Evolutionary conservation across 192 early-diverging fungal genomes (phyloP).

Genomic region (Lunasporangiospora selenospora): DNA sequence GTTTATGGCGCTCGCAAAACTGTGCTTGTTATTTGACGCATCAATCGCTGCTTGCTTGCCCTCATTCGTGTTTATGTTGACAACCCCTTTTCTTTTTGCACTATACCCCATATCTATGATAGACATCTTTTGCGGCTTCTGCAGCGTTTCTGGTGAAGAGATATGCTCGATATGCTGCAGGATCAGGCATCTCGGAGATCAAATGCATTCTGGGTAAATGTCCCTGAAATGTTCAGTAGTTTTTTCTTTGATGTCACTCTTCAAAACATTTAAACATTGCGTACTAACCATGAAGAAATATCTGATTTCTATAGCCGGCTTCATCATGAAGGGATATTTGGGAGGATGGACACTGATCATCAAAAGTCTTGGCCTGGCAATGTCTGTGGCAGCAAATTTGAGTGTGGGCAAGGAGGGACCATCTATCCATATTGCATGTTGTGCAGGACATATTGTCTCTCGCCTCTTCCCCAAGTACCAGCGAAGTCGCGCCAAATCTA

Average conservation of each 20-base stretch:
- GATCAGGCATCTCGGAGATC: slow-evolving; percentile 94
- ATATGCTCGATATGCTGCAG: slow-evolving; percentile 91
- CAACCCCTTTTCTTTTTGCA: slow-evolving; percentile 1
- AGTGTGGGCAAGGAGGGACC: slow-evolving; percentile 96
- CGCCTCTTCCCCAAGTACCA: slow-evolving; percentile 81
- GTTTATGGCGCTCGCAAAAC: neutral
- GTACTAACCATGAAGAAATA: too few relatives aligned
- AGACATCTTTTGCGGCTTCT: slow-evolving; percentile 73
- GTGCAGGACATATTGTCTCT: slow-evolving; percentile 88
- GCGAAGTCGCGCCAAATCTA: slow-evolving; percentile 74
- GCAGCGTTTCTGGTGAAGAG: slow-evolving; percentile 78
- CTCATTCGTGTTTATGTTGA: neutral
- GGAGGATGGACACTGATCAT: slow-evolving; percentile 91
- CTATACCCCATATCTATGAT: neutral
- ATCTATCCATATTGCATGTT: slow-evolving; percentile 94
- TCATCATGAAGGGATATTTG: slow-evolving; percentile 93
- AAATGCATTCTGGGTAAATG: slow-evolving; percentile 77
- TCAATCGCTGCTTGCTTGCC: too few relatives aligned
- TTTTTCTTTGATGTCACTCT: slow-evolving; percentile 7
- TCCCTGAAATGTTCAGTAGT: neutral
- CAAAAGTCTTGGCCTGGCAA: slow-evolving; percentile 88
- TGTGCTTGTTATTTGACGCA: neutral
- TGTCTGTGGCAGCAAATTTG: slow-evolving; percentile 89
- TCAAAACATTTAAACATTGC: too few relatives aligned
- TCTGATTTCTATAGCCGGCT: slow-evolving; percentile 69